phyloP scores from a whole-genome alignment of 176 grass and related monocot species.

The Sorghum bicolor region Sorghum_bicolor_NCBIv3 NC_012873.2:6676001-6676500 shows the following conservation, averaged over 20 bases:
- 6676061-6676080: background rate
- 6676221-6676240: background rate
- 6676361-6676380: background rate
- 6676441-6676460: too few species aligned
- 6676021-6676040: too few species aligned
- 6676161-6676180: slow-evolving; percentile 1
- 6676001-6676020: too few species aligned
- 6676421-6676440: too few species aligned
- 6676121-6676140: background rate
- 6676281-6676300: background rate
- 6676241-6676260: too few species aligned
- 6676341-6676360: background rate
- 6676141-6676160: background rate
- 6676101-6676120: background rate
- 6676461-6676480: too few species aligned
- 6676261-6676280: background rate
- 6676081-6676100: background rate
- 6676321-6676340: background rate
- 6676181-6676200: background rate
- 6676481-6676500: too few species aligned
- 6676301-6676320: background rate
- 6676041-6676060: too few species aligned
- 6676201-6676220: background rate
- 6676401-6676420: too few species aligned
- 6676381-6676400: too few species aligned